Percentiles rank a stretch among this genome's conserved stretches.
Conservation (phyloP, 305 asterid species). For the Fraxinus sp. region DNA sequence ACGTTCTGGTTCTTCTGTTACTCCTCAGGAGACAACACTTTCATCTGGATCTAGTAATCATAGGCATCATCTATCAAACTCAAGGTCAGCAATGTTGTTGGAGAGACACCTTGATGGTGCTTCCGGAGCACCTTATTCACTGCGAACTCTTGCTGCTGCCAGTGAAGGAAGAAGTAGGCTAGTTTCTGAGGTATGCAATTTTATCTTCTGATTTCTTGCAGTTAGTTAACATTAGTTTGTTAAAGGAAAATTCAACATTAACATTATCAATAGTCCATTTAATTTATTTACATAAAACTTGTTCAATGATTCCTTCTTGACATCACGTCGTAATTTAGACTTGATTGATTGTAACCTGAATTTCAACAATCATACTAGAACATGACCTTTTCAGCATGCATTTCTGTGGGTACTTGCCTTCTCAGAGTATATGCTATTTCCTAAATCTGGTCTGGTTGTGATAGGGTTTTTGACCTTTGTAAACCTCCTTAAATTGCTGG, state of each 20-base stretch:
- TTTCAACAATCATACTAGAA: not conserved
- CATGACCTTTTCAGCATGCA: not conserved
- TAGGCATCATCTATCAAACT: conserved; percentile 41
- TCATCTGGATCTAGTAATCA: conserved; percentile 51
- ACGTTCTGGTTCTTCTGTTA: conserved; percentile 40
- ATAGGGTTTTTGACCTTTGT: not conserved
- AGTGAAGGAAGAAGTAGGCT: conserved; percentile 74
- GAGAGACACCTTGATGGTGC: conserved; percentile 73
- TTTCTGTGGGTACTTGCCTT: not conserved
- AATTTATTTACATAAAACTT: not conserved
- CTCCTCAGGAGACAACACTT: conserved; percentile 47
- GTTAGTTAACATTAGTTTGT: not conserved
- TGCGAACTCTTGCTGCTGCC: conserved; percentile 58
- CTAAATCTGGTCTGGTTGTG: not conserved
- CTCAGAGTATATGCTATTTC: not conserved
- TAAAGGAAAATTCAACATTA: not conserved
- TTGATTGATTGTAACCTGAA: conserved; percentile 18
- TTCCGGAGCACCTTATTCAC: conserved; percentile 53
- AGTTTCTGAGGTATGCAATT: conserved; percentile 54
- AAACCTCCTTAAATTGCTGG: not conserved
- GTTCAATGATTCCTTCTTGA: not conserved
- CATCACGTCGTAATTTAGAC: not conserved
- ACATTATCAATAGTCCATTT: not conserved
- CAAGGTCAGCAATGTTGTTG: conserved; percentile 60
- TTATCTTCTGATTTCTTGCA: not conserved